Evolutionary conservation across 192 early-diverging fungal species (phyloP).

Genomic region (Backusella tarrabulga): DNA sequence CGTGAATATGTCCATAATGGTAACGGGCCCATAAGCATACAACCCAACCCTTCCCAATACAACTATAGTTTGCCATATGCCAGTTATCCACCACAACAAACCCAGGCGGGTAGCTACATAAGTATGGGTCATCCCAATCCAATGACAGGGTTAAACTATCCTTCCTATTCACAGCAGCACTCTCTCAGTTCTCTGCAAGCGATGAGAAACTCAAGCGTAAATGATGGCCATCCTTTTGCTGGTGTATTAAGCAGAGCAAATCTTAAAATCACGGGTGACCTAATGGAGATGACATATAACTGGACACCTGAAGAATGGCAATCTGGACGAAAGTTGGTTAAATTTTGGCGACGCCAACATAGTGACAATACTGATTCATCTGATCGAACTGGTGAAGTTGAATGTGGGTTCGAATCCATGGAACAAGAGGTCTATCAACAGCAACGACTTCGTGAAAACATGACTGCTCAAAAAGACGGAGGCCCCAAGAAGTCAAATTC

Average conservation of each 20-base stretch:
- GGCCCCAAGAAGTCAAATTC: conserved; percentile 34
- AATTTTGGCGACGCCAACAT: conserved; percentile 72
- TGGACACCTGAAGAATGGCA: conserved; percentile 70
- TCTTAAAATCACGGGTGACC: conserved; percentile 65
- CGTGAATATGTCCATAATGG: neutral
- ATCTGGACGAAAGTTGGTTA: conserved; percentile 64
- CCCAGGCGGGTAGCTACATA: neutral
- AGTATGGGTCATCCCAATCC: neutral
- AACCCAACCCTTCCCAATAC: neutral
- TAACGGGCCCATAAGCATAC: neutral
- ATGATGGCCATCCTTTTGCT: conserved; percentile 49
- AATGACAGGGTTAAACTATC: neutral
- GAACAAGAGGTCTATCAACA: conserved; percentile 55
- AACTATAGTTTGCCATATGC: neutral
- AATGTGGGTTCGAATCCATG: conserved; percentile 24
- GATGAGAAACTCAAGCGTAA: neutral
- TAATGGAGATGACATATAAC: conserved; percentile 64
- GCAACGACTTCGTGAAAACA: conserved; percentile 49
- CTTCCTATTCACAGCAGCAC: neutral
- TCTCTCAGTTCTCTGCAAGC: neutral
- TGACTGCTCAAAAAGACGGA: conserved; percentile 55
- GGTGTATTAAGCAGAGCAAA: conserved; percentile 71
- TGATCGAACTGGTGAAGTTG: conserved; percentile 4
- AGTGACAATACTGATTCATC: conserved; percentile 58
- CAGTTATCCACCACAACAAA: neutral